A percentile compares a stretch with the other conserved stretches of the same genome.
These are phyloP conservation scores for Puccinia triticina DNA, from an alignment of 1,284 basidiomycete species.

Conservation along the genomic window DNA sequence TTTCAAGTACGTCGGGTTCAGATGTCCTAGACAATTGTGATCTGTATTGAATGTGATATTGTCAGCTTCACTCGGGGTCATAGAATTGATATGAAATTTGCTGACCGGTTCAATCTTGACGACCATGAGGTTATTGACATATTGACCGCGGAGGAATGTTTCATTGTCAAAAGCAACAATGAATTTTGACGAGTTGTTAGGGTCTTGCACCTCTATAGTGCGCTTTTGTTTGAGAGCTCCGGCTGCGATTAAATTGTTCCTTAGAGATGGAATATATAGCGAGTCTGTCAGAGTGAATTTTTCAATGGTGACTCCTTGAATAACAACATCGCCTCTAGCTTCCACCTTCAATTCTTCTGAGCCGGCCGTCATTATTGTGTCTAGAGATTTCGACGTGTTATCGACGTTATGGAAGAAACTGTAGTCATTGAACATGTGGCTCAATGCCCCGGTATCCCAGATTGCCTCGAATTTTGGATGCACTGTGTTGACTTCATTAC, in stretches of 20 bases:
- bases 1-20: not conserved
- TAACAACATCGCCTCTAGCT: too few species aligned
- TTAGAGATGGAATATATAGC: too few species aligned
- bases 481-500: too few species aligned
- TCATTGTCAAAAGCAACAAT: too few species aligned
- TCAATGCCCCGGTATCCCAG: not conserved
- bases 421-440: constrained; percentile 26
- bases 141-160: not conserved
- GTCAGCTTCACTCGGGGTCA: not conserved
- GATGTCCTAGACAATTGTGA: constrained; percentile 26
- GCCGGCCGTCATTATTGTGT: not conserved
- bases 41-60: not conserved
- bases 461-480: too few species aligned
- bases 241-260: constrained; percentile 5
- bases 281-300: too few species aligned
- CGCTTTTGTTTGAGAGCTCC: not conserved
- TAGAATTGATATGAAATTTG: not conserved
- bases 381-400: too few species aligned
- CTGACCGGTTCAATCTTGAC: constrained; percentile 28
- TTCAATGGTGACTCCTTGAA: too few species aligned
- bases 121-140: constrained; percentile 7
- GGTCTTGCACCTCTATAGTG: not conserved
- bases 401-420: constrained; percentile 2
- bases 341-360: not conserved
- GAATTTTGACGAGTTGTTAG: not conserved